phyloP scores from a whole-genome alignment of 768 basidiomycete genomes.

The Sporobolomyces pararoseus region DNA sequence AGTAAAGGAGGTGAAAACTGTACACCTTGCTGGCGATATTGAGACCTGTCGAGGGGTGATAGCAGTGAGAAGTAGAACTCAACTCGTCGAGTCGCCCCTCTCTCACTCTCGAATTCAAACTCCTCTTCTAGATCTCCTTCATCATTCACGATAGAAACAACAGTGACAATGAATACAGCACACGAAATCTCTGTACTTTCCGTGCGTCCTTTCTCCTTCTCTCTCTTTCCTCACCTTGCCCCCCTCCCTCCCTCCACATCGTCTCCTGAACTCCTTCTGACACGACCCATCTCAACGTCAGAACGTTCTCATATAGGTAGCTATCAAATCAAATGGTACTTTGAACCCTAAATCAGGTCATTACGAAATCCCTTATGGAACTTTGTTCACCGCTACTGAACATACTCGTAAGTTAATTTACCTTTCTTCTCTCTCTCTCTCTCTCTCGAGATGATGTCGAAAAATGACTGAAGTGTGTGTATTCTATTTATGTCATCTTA shows the following conservation, averaged over 20 bases:
- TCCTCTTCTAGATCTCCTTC: neutral
- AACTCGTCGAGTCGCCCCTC: no score
- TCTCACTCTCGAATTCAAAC: neutral
- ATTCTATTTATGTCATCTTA: no score
- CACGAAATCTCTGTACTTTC: slow-evolving; percentile 22
- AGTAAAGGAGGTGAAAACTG: no score
- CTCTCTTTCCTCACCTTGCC: neutral
- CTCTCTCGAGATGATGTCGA: neutral
- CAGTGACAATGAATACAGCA: slow-evolving; percentile 3
- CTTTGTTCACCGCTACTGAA: slow-evolving; percentile 22
- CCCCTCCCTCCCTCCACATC: neutral
- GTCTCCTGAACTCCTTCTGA: no score
- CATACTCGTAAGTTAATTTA: slow-evolving; percentile 23
- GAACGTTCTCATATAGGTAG: slow-evolving; percentile 15
- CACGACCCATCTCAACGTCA: no score
- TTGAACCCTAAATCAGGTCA: neutral
- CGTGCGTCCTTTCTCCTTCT: neutral
- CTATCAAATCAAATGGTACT: slow-evolving; percentile 29
- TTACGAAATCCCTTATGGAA: slow-evolving; percentile 20
- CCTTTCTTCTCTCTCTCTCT: neutral
- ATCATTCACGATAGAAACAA: no score
- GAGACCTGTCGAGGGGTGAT: no score
- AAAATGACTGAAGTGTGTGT: no score
- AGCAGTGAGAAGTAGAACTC: no score
- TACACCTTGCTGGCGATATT: no score